Base-by-base conservation (phyloP, 192 early-diverging fungal species). In the Coemansia sp. region DNA sequence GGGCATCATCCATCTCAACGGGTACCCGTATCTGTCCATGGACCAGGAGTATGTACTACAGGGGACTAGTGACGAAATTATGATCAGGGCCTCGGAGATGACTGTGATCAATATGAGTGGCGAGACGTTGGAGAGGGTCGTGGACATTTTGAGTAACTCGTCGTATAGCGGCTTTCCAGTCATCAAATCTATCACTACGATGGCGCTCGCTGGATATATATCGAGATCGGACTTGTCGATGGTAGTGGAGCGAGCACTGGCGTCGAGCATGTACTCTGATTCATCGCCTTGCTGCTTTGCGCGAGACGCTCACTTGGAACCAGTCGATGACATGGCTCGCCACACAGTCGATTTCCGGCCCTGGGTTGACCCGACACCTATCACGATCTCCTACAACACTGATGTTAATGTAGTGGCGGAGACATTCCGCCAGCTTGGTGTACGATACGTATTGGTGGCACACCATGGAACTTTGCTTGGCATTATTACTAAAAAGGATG, bases 121-220 rank as follows among this genome's bases (percentile, higher is more conserved):
- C 12, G 83, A 86, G 34, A 84, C 86, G 0, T 75, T 85, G 7
- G 67, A 85, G 56, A 66, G 77, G 10, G 50, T 90, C 18, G 71
- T 68, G 30, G 82, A 78, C 0, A 62, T 87, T 37, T 63, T 76
- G 53, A 63, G 72, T 18, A 39, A 84, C 16, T 71, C 88, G 16
- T 61, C 86, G 15, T 84, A 86, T 45, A 87, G 81, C n/a, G 94
- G 93, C 3, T 93, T 89, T 39, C 93, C 93, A 0, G 83, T 94
- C 0, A 86, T 95, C 27, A 69, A 85, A 40, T 84, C 85, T 2
- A n/a, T 59, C 1, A 64, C 83, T 18, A 83, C 89, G 16, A 83
- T 87, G 78, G 73, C 76, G 56, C 65, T 94, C 8, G 76, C 87
- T 1, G 93, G 93, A 3, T 94, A 91, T 69, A 89, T 94, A 22